Base-by-base conservation (phyloP, 768 basidiomycete species). In the Suillus weaverae region DNA sequence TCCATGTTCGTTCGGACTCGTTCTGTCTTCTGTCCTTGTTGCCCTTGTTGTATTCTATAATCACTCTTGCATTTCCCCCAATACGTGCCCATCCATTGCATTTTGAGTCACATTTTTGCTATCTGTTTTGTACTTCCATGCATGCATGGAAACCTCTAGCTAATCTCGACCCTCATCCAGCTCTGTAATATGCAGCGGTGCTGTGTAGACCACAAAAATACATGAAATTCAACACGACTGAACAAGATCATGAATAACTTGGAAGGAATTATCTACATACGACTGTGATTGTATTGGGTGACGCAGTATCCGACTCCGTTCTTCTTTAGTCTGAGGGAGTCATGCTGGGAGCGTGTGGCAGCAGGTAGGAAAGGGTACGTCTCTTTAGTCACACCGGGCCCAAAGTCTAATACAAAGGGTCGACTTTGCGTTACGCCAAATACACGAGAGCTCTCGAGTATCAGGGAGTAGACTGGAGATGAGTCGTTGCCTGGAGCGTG, bases 351-450 rank as follows among this genome's bases (percentile, higher is more conserved):
- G 54, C 67, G 70, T 39, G 62, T 59, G 50, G 63, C 36, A 63
- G 70, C 33, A 46, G 67, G 8, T 38, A 80, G 54, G n/a, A 67
- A 65, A 53, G 84, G 83, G 67, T 90, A 91, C 10, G 89, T 89
- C 55, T 81, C 79, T 38, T 75, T 72, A 2, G 76, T 81, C 16
- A 89, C 83, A 11, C 83, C 86, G 9, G 87, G 85, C 9, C 91
- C 91, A 69, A 95, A 94, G 74, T 94, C 92, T 61, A 88, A 86
- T 14, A 92, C 86, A 72, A 92, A 94, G 7, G 90, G 85, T 51
- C 92, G 78, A 67, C 86, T 87, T 72, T 94, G 87, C 10, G 90
- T 93, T 4, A 81, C 91, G 13, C 91, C 93, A 68, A 89, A 94
- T 53, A 93, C 76, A 46, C 93, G 86, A 18, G 90, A 89, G 66